Conservation (phyloP, 768 basidiomycete species). For the Exidia glandulosa region DNA sequence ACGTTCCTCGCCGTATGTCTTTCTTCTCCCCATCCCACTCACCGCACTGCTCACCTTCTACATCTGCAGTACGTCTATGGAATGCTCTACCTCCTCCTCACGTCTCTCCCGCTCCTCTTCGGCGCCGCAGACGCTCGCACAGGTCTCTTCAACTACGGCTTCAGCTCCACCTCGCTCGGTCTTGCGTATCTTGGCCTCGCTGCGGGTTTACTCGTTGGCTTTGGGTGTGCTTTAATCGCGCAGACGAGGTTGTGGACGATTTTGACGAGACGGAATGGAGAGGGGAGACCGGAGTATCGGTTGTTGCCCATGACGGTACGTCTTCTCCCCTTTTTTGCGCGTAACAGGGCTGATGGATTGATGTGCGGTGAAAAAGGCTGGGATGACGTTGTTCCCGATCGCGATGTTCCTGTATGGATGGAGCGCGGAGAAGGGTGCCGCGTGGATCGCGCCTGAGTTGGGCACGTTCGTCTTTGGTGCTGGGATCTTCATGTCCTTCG, state of each 20-base stretch:
- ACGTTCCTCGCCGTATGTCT: conserved; percentile 1
- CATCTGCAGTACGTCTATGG: conserved; percentile 2
- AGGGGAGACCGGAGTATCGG: conserved; percentile 2
- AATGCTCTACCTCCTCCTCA: conserved; percentile 1
- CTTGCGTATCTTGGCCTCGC: neutral
- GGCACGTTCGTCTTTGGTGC: neutral
- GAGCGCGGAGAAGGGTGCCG: neutral
- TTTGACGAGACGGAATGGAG: conserved; percentile 2
- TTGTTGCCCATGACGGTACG: conserved; percentile 2
- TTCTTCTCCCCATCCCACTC: neutral
- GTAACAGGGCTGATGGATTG: neutral
- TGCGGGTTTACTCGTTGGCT: neutral
- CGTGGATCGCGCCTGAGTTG: neutral
- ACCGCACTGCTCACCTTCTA: neutral
- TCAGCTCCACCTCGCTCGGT: neutral
- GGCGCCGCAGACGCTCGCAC: neutral
- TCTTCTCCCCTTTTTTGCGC: neutral
- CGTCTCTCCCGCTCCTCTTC: conserved; percentile 1
- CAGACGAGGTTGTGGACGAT: neutral
- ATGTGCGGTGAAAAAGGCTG: neutral
- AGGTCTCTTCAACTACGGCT: conserved; percentile 4
- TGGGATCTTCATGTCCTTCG: neutral
- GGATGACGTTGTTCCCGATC: conserved; percentile 1
- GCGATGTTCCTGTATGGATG: neutral
- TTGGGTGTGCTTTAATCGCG: neutral